These are phyloP conservation scores for Trichaptum fuscoviolaceum DNA, from an alignment of 768 basidiomycete genomes.

Conservation along the genomic window DNA sequence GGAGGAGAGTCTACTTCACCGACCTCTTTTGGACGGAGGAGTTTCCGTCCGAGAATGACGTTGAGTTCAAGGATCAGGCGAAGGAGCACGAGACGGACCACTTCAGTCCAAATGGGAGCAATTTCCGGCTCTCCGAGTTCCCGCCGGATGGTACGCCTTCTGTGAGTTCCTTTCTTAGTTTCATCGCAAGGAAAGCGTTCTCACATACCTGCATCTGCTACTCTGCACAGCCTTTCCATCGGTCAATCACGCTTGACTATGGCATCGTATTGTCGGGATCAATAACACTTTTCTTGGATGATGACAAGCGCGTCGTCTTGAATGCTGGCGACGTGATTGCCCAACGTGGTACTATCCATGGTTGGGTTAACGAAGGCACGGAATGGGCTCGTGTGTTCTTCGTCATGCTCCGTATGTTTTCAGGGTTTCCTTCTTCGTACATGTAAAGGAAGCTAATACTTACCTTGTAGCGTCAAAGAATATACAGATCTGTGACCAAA, in stretches of 20 bases:
- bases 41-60: constrained; percentile 8
- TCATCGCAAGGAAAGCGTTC: too few species aligned
- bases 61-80: not conserved
- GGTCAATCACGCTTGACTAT: constrained; percentile 22
- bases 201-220: not conserved
- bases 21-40: too few species aligned
- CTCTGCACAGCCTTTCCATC: constrained; percentile 15
- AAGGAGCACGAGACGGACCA: constrained; percentile 7
- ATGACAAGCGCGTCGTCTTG: constrained; percentile 16
- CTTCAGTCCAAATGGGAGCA: constrained; percentile 13
- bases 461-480: too few species aligned
- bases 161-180: not conserved
- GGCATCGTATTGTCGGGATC: constrained; percentile 18
- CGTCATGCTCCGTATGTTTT: constrained; percentile 16
- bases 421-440: too few species aligned
- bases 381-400: constrained; percentile 24
- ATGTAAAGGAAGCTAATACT: too few species aligned
- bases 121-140: constrained; percentile 16
- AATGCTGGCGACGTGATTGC: constrained; percentile 20
- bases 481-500: too few species aligned
- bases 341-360: constrained; percentile 22
- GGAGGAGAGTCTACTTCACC: too few species aligned
- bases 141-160: constrained; percentile 14
- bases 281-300: constrained; percentile 19
- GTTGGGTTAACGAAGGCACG: not conserved